phyloP scores from a whole-genome alignment of 208 protist species.

The Leishmania amazonensis region DNA sequence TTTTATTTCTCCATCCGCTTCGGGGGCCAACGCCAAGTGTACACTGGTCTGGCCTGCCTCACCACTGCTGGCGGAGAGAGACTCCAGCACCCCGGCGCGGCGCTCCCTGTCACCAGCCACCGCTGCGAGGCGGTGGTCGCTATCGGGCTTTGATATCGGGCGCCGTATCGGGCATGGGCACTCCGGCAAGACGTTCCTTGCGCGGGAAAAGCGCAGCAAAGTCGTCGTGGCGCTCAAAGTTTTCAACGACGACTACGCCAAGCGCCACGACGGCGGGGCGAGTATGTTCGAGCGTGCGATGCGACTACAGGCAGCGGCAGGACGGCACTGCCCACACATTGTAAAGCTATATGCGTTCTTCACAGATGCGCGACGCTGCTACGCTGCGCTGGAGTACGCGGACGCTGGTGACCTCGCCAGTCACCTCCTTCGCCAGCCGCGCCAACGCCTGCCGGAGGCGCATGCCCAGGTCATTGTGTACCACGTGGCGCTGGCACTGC shows the following conservation, averaged over 20 bases:
- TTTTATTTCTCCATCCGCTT: not conserved
- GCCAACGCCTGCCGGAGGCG: constrained; percentile 32
- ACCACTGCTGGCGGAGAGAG: not conserved
- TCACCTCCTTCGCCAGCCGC: constrained; percentile 1
- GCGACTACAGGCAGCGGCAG: constrained; percentile 95
- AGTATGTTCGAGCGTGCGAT: constrained; percentile 88
- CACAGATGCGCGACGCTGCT: constrained; percentile 93
- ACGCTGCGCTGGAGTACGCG: constrained; percentile 97
- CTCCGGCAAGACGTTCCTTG: constrained; percentile 51
- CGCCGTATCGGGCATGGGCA: constrained; percentile 43
- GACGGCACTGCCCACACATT: constrained; percentile 91
- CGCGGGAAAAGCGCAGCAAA: constrained; percentile 44
- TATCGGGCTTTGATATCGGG: constrained; percentile 58
- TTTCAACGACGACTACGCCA: constrained; percentile 32
- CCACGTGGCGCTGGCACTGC: constrained; percentile 46
- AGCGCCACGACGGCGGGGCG: not conserved
- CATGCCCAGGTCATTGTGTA: constrained; percentile 29
- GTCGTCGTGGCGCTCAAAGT: constrained; percentile 64
- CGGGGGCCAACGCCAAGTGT: not conserved
- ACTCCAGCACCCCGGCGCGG: not conserved
- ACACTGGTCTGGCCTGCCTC: not conserved
- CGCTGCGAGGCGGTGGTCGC: constrained; percentile 28
- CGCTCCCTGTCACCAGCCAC: not conserved
- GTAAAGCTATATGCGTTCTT: constrained; percentile 97
- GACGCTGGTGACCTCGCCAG: constrained; percentile 88